Conservation (phyloP, 306 rosid species). For the Cicer cuneatum region DNA sequence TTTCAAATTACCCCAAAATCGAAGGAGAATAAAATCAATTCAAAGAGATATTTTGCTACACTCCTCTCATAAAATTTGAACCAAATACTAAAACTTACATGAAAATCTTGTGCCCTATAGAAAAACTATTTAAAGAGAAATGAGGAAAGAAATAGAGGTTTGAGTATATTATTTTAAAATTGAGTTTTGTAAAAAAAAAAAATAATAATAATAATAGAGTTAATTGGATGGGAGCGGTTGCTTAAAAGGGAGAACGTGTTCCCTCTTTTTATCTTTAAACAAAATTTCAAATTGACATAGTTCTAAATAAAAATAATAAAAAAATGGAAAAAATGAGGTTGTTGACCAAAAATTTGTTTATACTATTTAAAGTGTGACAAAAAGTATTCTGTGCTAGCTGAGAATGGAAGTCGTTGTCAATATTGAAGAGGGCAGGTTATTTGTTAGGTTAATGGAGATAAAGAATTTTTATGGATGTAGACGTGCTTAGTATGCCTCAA, state of each 20-base stretch:
- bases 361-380: constrained; percentile 40
- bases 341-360: constrained; percentile 57
- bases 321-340: constrained; percentile 57
- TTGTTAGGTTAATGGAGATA: constrained; percentile 63
- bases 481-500: constrained; percentile 42
- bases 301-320: not conserved
- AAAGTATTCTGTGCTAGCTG: constrained; percentile 47
- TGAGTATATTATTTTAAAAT: too few species aligned
- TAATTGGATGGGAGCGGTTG: constrained; percentile 54
- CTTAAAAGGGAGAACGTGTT: constrained; percentile 54
- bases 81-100: too few species aligned
- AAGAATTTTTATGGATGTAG: constrained; percentile 53
- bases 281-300: constrained; percentile 32
- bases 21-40: too few species aligned
- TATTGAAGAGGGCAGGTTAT: constrained; percentile 74
- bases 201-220: not conserved
- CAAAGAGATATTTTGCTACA: too few species aligned
- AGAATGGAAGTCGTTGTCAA: constrained; percentile 68
- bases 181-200: not conserved
- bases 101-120: too few species aligned
- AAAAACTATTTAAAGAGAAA: too few species aligned
- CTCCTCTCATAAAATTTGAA: too few species aligned
- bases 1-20: too few species aligned
- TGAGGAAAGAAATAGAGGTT: too few species aligned
- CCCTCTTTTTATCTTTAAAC: not conserved